Conservation (phyloP, 306 rosid genomes). For the Glycine soja region DNA sequence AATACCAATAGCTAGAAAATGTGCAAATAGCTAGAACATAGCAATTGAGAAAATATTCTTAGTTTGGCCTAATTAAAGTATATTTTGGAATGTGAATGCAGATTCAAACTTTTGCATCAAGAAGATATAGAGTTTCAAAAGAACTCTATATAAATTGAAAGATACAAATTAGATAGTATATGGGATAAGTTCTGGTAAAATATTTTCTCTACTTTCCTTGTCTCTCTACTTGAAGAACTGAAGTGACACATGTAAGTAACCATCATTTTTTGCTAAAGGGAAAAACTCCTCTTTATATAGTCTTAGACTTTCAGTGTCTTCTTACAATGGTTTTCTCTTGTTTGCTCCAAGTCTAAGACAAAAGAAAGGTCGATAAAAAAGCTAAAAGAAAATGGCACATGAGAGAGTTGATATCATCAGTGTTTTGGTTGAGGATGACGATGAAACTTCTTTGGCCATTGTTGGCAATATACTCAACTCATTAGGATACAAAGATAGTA, state of each 20-base stretch:
- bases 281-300: constrained; percentile 17
- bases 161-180: constrained; percentile 1
- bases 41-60: constrained; percentile 57
- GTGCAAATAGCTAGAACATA: constrained; percentile 24
- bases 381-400: constrained; percentile 39
- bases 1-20: constrained; percentile 26
- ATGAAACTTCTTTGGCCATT: constrained; percentile 54
- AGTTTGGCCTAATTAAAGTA: constrained; percentile 59
- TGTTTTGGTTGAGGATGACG: constrained; percentile 76
- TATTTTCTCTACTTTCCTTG: background rate
- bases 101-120: constrained; percentile 87
- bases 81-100: constrained; percentile 48
- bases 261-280: background rate
- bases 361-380: background rate
- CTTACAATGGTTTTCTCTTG: background rate
- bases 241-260: constrained; percentile 24
- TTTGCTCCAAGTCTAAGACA: too few relatives aligned
- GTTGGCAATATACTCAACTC: constrained; percentile 61
- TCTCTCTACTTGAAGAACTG: background rate
- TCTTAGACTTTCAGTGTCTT: background rate
- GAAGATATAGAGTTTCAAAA: constrained; percentile 63
- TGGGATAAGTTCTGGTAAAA: constrained; percentile 2
- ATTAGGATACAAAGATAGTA: constrained; percentile 63
- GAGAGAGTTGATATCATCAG: constrained; percentile 42
- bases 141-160: background rate